These are phyloP conservation scores for Didymella sp. DNA, from an alignment of 2,329 filamentous ascomycete species.

Conservation along the genomic window DNA sequence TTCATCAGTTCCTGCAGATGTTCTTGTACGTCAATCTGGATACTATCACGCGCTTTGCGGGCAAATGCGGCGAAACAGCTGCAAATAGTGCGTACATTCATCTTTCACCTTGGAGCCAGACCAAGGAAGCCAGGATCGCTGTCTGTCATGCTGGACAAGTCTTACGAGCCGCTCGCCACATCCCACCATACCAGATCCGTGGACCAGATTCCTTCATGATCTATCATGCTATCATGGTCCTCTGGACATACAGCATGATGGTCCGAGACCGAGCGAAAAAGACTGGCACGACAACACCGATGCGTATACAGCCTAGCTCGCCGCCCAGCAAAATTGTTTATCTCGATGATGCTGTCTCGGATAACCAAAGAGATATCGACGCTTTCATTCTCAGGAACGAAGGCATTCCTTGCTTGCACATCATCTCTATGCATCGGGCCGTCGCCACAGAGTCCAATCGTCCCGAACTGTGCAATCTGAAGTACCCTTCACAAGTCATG, in stretches of 20 bases:
- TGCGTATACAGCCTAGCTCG: not conserved
- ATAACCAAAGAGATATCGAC: constrained; percentile 19
- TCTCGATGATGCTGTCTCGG: constrained; percentile 16
- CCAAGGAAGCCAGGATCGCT: constrained; percentile 28
- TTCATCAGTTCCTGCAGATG: constrained; percentile 63
- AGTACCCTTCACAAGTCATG: constrained; percentile 28
- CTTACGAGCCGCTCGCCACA: constrained; percentile 21
- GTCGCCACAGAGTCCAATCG: not conserved
- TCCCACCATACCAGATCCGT: constrained; percentile 28
- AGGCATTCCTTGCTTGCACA: constrained; percentile 22
- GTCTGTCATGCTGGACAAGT: constrained; percentile 32
- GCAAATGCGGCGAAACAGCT: constrained; percentile 69
- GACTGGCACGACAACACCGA: constrained; percentile 20
- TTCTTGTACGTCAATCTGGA: constrained; percentile 68
- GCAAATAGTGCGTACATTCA: constrained; percentile 65
- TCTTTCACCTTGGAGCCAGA: constrained; percentile 61
- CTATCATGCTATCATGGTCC: constrained; percentile 33
- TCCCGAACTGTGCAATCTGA: constrained; percentile 21
- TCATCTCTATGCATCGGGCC: constrained; percentile 2
- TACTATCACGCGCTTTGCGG: constrained; percentile 67
- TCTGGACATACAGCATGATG: constrained; percentile 38
- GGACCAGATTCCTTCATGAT: constrained; percentile 30
- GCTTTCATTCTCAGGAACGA: constrained; percentile 19
- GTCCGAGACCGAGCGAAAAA: constrained; percentile 24
- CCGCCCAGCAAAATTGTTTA: constrained; percentile 9